Evolutionary conservation across 305 asterid genomes (phyloP), one percentile per base, ranked within the genome.

Genomic region (Rubia balearica): DNA sequence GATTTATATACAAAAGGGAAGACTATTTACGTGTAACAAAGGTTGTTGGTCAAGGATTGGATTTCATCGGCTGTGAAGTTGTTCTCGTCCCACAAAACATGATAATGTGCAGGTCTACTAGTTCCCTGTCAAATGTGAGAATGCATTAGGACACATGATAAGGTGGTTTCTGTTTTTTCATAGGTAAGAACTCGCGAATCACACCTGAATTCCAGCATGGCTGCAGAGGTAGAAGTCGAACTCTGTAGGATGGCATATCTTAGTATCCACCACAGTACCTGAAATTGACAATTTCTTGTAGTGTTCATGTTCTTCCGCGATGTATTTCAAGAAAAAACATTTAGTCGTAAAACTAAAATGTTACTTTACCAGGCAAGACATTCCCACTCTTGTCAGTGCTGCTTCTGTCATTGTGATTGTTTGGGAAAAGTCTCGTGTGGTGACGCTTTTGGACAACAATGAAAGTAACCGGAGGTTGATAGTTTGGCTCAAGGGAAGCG

Each of bases 231-330:
- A 84, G 68, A 84, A 84, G 75, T 82, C 88, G 16, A 84, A 84
- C 69, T 84, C 88, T 0, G 83, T 78, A 11, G 88, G 88, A 64
- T 84, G 88, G 74, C 86, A 84, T 27, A 84, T 84, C 68, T 82
- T 73, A n/a, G 86, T 72, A 65, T 84, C 88, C 27, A 82, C 86
- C 6, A 82, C 86, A 21, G 88, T 84, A 48, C 88, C 88, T 84
- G 73, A 40, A 59, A 68, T 55, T 8, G 27, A 21, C 17, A 38
- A 17, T 11, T 61, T 36, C 48, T 41, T 2, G 3, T 5, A 43
- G 55, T 0, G 14, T n/a, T 64, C 5, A 17, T 64, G 27, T 8
- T 64, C 51, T 64, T 10, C 22, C 2, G 22, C 41, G 8, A 9
- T 65, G 16, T 19, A 56, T 7, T 21, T n/a, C 14, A 19, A 13